Conservation (phyloP, 1,284 basidiomycete species). For the Ustilago nuda region DNA sequence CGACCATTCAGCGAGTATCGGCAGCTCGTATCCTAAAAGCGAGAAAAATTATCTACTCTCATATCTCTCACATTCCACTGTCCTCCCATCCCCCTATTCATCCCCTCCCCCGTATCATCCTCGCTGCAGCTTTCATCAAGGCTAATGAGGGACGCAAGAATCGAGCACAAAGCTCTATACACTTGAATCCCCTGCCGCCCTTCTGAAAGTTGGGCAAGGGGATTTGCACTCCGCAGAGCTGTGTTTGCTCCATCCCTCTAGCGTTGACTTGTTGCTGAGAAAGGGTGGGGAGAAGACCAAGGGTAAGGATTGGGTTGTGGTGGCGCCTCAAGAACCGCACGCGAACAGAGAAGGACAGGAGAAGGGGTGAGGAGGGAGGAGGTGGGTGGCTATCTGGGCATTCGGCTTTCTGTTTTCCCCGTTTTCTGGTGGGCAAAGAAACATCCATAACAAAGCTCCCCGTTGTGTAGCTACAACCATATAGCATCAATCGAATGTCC, state of each 20-base stretch:
- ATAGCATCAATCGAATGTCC: not conserved
- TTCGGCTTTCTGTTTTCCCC: too few relatives aligned
- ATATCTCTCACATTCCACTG: too few relatives aligned
- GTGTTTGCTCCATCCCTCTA: not conserved
- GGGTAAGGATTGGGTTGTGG: too few relatives aligned
- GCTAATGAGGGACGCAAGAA: not conserved
- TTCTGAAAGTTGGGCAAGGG: not conserved
- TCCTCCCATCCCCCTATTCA: too few relatives aligned
- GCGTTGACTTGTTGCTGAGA: not conserved
- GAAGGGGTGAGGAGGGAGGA: not conserved
- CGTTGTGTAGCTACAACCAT: not conserved
- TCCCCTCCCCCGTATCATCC: too few relatives aligned
- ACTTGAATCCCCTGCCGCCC: not conserved
- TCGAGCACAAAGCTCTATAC: conserved; percentile 26
- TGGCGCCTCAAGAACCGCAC: too few relatives aligned
- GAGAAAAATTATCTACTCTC: too few relatives aligned
- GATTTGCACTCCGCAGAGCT: conserved; percentile 7
- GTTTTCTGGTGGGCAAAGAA: not conserved
- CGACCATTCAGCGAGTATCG: too few relatives aligned
- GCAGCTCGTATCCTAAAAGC: too few relatives aligned
- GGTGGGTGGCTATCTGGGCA: too few relatives aligned
- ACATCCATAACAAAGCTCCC: not conserved
- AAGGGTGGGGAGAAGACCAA: not conserved
- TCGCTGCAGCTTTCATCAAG: too few relatives aligned
- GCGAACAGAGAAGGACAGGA: not conserved